These are phyloP conservation scores for Candida krabiensis DNA, from an alignment of 805 yeast species.

Conservation along the genomic window DNA sequence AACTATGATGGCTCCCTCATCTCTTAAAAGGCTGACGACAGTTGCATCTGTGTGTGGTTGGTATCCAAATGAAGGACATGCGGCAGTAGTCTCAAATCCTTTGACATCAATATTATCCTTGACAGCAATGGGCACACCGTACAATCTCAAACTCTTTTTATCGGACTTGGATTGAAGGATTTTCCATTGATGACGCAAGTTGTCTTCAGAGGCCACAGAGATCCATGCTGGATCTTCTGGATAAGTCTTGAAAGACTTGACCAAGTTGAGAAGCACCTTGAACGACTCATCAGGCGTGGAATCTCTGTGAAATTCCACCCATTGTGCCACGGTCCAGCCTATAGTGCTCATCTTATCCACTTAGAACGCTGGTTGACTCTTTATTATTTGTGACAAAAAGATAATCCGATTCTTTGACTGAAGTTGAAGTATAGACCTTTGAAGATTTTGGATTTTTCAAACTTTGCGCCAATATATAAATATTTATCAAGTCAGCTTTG, in stretches of 20 bases:
- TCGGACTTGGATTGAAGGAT: constrained; percentile 62
- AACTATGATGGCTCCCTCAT: constrained; percentile 88
- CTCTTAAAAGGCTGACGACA: constrained; percentile 68
- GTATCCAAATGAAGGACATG: constrained; percentile 84
- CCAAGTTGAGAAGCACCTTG: constrained; percentile 43
- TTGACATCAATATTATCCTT: constrained; percentile 93
- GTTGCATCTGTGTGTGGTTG: constrained; percentile 71
- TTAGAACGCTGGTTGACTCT: no score
- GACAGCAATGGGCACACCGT: constrained; percentile 93
- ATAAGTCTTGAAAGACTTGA: constrained; percentile 45
- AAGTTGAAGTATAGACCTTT: background rate
- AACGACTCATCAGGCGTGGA: constrained; percentile 64
- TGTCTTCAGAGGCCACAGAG: constrained; percentile 63
- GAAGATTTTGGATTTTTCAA: background rate
- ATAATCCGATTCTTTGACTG: no score
- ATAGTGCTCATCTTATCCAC: constrained; percentile 26
- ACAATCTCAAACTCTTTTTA: constrained; percentile 61
- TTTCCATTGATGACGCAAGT: constrained; percentile 74
- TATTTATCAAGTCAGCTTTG: background rate
- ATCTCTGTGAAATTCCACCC: constrained; percentile 68
- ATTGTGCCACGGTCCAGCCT: constrained; percentile 83
- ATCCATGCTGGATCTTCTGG: constrained; percentile 90
- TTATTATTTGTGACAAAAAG: no score
- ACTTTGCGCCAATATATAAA: background rate
- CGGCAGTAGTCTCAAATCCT: constrained; percentile 87